Conservation (phyloP, 352 stramenopile species). For the Pythium aphanidermatum region DNA sequence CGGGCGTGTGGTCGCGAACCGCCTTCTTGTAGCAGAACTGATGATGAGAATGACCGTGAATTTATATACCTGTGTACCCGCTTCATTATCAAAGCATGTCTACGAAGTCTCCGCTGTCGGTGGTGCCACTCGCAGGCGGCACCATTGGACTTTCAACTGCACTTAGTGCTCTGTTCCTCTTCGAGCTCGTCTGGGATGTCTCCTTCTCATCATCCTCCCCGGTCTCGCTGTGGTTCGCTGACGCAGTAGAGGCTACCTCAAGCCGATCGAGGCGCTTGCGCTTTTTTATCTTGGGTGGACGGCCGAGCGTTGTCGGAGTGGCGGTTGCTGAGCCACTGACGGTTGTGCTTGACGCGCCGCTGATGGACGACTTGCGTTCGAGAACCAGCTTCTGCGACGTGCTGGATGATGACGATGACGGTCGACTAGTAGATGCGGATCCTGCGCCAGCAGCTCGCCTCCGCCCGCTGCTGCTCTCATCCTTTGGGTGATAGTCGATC, state of each 20-base stretch:
- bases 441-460: too few species aligned
- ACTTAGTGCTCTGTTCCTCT: too few species aligned
- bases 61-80: conserved; percentile 14
- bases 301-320: conserved; percentile 5
- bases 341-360: conserved; percentile 1
- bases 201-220: conserved; percentile 22
- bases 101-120: conserved; percentile 32
- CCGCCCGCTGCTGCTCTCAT: conserved; percentile 14
- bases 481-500: conserved; percentile 34
- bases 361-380: conserved; percentile 19
- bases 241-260: conserved; percentile 6
- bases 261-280: conserved; percentile 11
- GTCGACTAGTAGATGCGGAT: too few species aligned
- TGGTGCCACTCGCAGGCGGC: neutral
- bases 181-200: conserved; percentile 1
- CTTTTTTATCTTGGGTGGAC: conserved; percentile 19
- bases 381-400: conserved; percentile 5
- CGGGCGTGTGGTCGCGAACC: too few species aligned
- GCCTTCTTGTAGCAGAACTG: too few species aligned
- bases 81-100: conserved; percentile 41
- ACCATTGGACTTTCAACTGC: too few species aligned
- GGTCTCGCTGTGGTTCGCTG: conserved; percentile 20
- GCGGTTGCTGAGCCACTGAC: neutral
- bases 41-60: too few species aligned
- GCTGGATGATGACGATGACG: neutral